Base-by-base conservation (phyloP, 345 rosid genomes). In the Eutrema japonicum region DNA sequence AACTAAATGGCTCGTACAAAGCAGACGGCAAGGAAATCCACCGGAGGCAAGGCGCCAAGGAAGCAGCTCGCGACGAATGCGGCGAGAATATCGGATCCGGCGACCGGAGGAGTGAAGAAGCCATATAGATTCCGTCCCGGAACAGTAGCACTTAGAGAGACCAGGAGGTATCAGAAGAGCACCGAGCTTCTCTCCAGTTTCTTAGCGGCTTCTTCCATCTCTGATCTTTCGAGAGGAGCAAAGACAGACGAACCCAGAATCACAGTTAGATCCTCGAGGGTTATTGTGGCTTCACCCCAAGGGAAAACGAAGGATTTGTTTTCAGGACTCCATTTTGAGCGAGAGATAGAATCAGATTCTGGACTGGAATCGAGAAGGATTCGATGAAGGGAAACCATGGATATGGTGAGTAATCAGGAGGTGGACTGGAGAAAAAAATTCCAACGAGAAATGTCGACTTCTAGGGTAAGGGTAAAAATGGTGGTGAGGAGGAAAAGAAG, bases 71-170 rank as follows among this genome's bases (percentile, higher is more conserved):
- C 84, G 5, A 83, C 86, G 0, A 83, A 81, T 37, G 86, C 86
- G 1, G 86, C 84, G 4, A 63, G 22, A 1, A 22, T 0, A 22
- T 22, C 22, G 22, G 22, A 1, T 22, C 22, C 22, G 1, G 22
- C 22, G 86, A 83, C 86, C 4, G 89, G 86, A 62, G 89, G 89
- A 59, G 89, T 85, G 72, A 85, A 85, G 83, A 85, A 85, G 64
- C 88, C 88, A 0, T 86, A 85, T 64, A 83, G 89, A 56, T 85
- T 85, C 82, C 78, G 89, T 66, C 89, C 89, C 0, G 86, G 89
- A 50, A 83, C 89, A 0, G 89, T 85, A 4, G 86, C 89, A 0
- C 52, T 85, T n/a, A 60, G 87, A 32, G 87, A 83, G 18, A 85
- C 83, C 72, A 68, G 89, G 16, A 16, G 16, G 16, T 16, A 16